These are phyloP conservation scores for Rhipidocladum racemiflorum DNA, from an alignment of 176 grass and related monocot genomes.

Conservation along the genomic window DNA sequence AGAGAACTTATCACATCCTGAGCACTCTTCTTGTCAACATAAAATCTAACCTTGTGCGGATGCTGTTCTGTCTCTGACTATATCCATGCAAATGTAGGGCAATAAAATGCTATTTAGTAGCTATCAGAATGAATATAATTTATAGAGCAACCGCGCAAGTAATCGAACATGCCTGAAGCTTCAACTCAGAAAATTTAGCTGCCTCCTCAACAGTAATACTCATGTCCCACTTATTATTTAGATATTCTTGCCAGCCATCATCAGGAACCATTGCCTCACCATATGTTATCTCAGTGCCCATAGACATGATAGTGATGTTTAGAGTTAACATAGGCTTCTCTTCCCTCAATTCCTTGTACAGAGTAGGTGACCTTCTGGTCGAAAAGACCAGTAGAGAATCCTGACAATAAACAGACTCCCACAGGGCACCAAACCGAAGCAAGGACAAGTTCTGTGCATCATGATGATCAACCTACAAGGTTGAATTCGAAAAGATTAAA, in stretches of 20 bases:
- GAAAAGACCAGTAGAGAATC: slow-evolving; percentile 86
- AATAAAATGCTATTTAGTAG: neutral
- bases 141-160: neutral
- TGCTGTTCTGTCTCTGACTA: slow-evolving; percentile 30
- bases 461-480: slow-evolving; percentile 78
- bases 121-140: neutral
- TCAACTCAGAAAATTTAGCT: slow-evolving; percentile 54
- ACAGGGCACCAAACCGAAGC: slow-evolving; percentile 75
- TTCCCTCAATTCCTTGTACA: slow-evolving; percentile 81
- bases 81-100: slow-evolving; percentile 21
- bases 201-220: slow-evolving; percentile 65
- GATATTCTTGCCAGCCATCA: slow-evolving; percentile 64
- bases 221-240: slow-evolving; percentile 84
- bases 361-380: slow-evolving; percentile 70
- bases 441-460: slow-evolving; percentile 71
- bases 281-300: slow-evolving; percentile 88
- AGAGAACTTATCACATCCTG: slow-evolving; percentile 65
- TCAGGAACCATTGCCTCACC: slow-evolving; percentile 81
- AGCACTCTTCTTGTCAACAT: slow-evolving; percentile 58
- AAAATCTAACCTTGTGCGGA: slow-evolving; percentile 79
- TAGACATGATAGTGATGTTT: slow-evolving; percentile 89
- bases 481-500: slow-evolving; percentile 11
- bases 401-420: slow-evolving; percentile 69
- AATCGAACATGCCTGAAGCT: slow-evolving; percentile 49
- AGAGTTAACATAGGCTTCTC: slow-evolving; percentile 83